These are phyloP conservation scores for Suillus paluster DNA, from an alignment of 768 basidiomycete species.

Conservation along the genomic window DNA sequence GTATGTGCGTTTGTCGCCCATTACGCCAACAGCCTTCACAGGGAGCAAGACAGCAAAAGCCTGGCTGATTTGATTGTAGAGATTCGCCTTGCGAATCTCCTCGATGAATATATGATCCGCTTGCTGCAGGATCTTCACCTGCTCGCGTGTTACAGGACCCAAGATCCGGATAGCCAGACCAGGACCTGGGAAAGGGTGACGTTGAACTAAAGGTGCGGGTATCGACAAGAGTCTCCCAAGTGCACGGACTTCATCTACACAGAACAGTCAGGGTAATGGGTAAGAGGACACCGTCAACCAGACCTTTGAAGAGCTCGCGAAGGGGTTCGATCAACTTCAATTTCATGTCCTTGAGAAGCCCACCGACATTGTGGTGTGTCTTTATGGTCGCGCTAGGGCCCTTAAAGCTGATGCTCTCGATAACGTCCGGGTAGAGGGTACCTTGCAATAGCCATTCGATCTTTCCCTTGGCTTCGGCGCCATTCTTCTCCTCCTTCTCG, in stretches of 20 bases:
- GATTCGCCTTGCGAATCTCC: conserved; percentile 90
- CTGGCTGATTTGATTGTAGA: conserved; percentile 94
- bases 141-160: conserved; percentile 91
- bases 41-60: conserved; percentile 97
- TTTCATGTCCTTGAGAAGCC: conserved; percentile 96
- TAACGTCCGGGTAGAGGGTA: conserved; percentile 98
- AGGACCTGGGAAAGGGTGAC: conserved; percentile 98
- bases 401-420: conserved; percentile 99
- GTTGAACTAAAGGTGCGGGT: conserved; percentile 89
- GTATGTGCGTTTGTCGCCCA: conserved; percentile 96
- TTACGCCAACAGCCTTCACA: conserved; percentile 96
- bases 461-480: conserved; percentile 78
- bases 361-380: conserved; percentile 99
- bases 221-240: conserved; percentile 91
- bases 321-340: conserved; percentile 98
- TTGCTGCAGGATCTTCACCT: conserved; percentile 88
- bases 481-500: conserved; percentile 71
- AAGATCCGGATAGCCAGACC: conserved; percentile 98
- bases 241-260: conserved; percentile 89
- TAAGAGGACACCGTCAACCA: conserved; percentile 16
- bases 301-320: conserved; percentile 97
- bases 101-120: conserved; percentile 98
- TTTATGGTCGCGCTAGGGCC: conserved; percentile 99
- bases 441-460: conserved; percentile 98
- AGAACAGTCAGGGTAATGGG: neutral